Percentiles rank a stretch among this genome's conserved stretches.
These are phyloP conservation scores for Talaromyces amestolkiae DNA, from an alignment of 2,329 filamentous ascomycete genomes.

Conservation along the genomic window DNA sequence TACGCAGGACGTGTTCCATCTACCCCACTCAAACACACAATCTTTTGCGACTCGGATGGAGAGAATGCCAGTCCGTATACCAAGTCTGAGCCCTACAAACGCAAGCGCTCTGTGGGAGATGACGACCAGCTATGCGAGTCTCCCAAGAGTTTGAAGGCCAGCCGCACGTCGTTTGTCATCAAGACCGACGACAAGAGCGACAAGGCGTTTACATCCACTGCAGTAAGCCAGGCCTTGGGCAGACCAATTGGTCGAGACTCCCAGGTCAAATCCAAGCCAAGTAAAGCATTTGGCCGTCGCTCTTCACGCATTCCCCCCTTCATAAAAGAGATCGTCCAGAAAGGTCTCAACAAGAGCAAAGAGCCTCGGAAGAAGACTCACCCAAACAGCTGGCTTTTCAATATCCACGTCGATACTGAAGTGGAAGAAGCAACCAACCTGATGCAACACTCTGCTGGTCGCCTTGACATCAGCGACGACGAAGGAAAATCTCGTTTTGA, in stretches of 20 bases:
- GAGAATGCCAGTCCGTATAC: conserved; percentile 60
- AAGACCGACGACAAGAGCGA: conserved; percentile 21
- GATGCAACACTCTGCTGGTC: conserved; percentile 84
- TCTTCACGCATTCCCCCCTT: conserved; percentile 55
- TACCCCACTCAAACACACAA: conserved; percentile 32
- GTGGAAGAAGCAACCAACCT: conserved; percentile 90
- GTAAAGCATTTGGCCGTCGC: conserved; percentile 65
- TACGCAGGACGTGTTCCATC: not conserved
- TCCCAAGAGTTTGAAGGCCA: conserved; percentile 53
- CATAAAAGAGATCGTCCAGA: conserved; percentile 45
- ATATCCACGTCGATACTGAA: conserved; percentile 88
- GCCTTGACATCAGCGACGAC: conserved; percentile 76
- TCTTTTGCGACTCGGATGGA: conserved; percentile 39
- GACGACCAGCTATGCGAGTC: conserved; percentile 30
- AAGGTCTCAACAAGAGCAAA: not conserved
- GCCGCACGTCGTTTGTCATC: conserved; percentile 31
- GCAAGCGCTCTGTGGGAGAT: conserved; percentile 36
- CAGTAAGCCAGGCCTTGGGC: conserved; percentile 53
- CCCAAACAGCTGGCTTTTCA: conserved; percentile 70
- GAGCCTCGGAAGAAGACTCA: conserved; percentile 40
- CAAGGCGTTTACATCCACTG: conserved; percentile 36
- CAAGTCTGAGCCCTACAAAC: conserved; percentile 48
- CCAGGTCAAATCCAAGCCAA: conserved; percentile 61
- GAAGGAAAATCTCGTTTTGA: conserved; percentile 63
- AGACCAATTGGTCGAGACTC: conserved; percentile 81